Base-by-base conservation (phyloP, 1,284 basidiomycete species). In the Rugosomyces carneus region DNA sequence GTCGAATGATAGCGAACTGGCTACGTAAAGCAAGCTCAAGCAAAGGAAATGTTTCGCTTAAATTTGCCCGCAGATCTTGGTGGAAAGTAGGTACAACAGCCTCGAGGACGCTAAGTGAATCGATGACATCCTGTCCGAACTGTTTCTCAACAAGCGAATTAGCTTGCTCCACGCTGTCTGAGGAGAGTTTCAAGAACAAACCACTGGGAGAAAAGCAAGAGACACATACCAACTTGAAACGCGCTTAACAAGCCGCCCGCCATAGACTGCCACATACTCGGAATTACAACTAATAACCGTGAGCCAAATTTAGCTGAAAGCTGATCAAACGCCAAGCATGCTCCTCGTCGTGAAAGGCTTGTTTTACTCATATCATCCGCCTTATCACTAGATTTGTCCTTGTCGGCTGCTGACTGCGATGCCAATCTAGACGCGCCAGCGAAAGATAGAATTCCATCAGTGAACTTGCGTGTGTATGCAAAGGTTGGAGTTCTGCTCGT, bases 241-340 rank as follows among this genome's bases (percentile, higher is more conserved):
- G 81, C 76, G 46, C 77, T 77, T 31, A 87, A 57, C 26, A 96
- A 63, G 16, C 89, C 83, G 24, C 84, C 83, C 15, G 84, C 84
- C 81, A 96, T 91, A 13, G 89, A 92, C 39, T 88, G 82, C 94
- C 95, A 99, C 74, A 97, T 88, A 54, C 84, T 90, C 1, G 95
- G 94, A 18, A 97, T 81, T 10, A 78, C 70, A 0, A 83, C 76
- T 39, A 99, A 73, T 19, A 98, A 70, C 8, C 67, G 67, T 1
- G 80, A 63, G 1, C 89, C 92, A 57, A 99, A 98, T 52, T 78
- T 78, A 2, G 68, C 60, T 0, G 93, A 93, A 16, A 99, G 68
- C 50, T 89, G 75, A 37, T 78, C 71, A 49, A 99, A 88, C 0
- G 94, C 93, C 19, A 88, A 71, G 21, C 87, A 73, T 3, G 95